phyloP scores from a whole-genome alignment of 2,329 filamentous ascomycete genomes.

The Colletotrichum orbiculare region DNA sequence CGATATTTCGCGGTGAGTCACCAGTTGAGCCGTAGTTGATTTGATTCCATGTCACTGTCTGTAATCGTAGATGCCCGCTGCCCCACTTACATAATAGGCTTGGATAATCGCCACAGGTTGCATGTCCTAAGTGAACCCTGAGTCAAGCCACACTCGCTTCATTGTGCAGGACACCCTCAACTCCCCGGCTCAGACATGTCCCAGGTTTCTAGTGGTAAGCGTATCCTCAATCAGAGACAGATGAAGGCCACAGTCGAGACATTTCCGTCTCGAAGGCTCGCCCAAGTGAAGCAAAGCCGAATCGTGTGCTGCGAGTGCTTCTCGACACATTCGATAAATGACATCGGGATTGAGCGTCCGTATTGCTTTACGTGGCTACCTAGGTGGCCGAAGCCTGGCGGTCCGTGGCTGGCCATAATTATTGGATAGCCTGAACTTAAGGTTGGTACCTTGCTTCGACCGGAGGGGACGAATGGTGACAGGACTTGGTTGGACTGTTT shows the following conservation, averaged over 20 bases:
- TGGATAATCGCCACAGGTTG: neutral
- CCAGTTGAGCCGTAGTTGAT: neutral
- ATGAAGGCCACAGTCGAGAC: constrained; percentile 13
- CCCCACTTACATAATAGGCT: neutral
- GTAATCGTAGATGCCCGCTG: neutral
- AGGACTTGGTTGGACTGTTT: neutral
- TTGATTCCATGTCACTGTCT: constrained; percentile 1
- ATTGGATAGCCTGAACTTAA: constrained; percentile 32
- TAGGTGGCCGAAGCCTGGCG: constrained; percentile 7
- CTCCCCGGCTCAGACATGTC: constrained; percentile 10
- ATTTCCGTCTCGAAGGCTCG: neutral
- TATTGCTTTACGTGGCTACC: constrained; percentile 13
- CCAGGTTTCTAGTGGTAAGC: neutral
- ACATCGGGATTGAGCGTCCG: neutral
- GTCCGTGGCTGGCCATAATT: constrained; percentile 6
- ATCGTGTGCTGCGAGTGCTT: too few species aligned
- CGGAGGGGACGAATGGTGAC: constrained; percentile 13
- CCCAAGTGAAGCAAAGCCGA: neutral
- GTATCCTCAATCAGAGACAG: constrained; percentile 8
- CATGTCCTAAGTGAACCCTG: too few species aligned
- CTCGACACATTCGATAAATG: too few species aligned
- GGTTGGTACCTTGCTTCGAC: constrained; percentile 29
- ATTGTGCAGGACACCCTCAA: neutral
- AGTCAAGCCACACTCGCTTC: constrained; percentile 3
- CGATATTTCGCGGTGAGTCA: too few species aligned